Evolutionary conservation across 176 grass and related monocot genomes (phyloP), one percentile per base, ranked within the genome.

Genomic region (Oryza officinalis): DNA sequence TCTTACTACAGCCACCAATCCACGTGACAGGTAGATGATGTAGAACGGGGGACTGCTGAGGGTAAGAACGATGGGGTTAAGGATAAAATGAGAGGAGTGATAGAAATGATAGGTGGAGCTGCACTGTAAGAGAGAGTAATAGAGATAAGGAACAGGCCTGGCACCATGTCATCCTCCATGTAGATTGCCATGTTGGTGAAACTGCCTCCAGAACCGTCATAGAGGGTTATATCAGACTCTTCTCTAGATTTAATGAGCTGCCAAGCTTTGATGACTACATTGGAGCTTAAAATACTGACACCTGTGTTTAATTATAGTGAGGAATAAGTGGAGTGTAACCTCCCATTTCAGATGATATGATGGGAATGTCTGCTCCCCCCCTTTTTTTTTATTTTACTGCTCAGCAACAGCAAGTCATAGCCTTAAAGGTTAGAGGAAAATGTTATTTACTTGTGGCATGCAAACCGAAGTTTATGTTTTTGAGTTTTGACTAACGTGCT

Each of bases 391-490:
- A 20, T 80, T 44, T 80, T 35, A 85, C 33, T 57, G 60, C 45
- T n/a, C 23, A 73, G 2, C 3, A 30, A 80, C 23, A 73, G 2
- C 3, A 30, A 80, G 31, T 30, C 22, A 63, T n/a, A 79, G 1
- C 13, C 27, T 64, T 54, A 86, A 80, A 74, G 57, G 57, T 86
- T 66, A 73, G 41, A 26, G 47, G 72, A 50, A 47, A 80, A 9
- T 57, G 15, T 52, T 79, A 35, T 79, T 46, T 28, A 27, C 30
- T 63, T 15, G 0, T 30, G 28, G 22, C 61, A 38, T 33, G 27
- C 10, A 73, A 38, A 18, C 23, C 49, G 7, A 73, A 46, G 18
- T 52, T 18, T 73, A 28, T 49, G 30, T 27, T 31, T 65, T 70
- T 8, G 3, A 63, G 38, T 40, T 40, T 40, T 3, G 65, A 72